Conservation (phyloP, 371 early-diverging fungal genomes). For the Syncephalis fuscata region DNA sequence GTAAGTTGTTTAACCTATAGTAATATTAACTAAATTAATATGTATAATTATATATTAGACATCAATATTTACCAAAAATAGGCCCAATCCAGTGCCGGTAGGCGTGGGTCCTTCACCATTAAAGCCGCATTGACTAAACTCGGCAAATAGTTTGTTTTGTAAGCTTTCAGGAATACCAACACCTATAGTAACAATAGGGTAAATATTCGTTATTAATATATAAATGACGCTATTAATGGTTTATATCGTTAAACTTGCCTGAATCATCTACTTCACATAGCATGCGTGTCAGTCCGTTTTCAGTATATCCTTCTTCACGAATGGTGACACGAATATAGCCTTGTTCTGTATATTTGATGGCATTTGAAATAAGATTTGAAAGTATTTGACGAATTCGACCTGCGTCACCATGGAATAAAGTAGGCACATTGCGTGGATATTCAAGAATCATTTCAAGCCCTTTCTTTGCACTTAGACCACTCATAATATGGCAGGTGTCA, state of each 20-base stretch:
- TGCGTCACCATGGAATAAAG: neutral
- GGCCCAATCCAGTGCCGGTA: slow-evolving; percentile 29
- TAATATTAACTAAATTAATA: slow-evolving; percentile 5
- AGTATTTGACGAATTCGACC: slow-evolving; percentile 22
- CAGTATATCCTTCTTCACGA: slow-evolving; percentile 8
- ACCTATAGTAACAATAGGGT: neutral
- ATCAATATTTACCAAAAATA: slow-evolving; percentile 3
- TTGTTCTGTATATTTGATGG: slow-evolving; percentile 43
- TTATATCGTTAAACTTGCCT: slow-evolving; percentile 12
- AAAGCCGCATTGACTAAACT: slow-evolving; percentile 13
- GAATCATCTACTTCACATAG: slow-evolving; percentile 32
- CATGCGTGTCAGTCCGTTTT: slow-evolving; percentile 9
- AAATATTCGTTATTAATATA: neutral
- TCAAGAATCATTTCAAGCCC: slow-evolving; percentile 18
- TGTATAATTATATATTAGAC: slow-evolving; percentile 4
- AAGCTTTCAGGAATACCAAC: slow-evolving; percentile 37
- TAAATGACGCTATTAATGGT: neutral
- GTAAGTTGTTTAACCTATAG: slow-evolving; percentile 10
- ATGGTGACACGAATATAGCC: slow-evolving; percentile 31
- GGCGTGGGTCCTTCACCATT: slow-evolving; percentile 5
- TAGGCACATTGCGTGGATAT: slow-evolving; percentile 5
- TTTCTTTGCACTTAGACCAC: slow-evolving; percentile 16
- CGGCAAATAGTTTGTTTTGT: slow-evolving; percentile 26
- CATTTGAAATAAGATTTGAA: slow-evolving; percentile 31
- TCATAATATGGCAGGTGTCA: slow-evolving; percentile 19